Conservation (phyloP, 306 rosid species). For the Dryas drummondii region DNA sequence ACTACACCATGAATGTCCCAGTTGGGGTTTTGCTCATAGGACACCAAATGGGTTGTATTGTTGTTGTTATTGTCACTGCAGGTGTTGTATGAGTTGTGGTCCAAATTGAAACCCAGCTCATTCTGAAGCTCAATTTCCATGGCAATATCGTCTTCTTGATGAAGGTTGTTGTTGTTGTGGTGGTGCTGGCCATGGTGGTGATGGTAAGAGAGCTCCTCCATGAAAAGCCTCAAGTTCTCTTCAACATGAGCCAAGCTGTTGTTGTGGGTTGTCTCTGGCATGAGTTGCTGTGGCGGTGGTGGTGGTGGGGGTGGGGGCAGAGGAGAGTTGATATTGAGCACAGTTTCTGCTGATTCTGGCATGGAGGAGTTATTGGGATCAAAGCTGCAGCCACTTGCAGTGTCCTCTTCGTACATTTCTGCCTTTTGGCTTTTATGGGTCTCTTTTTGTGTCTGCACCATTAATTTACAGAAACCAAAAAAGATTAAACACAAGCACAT, state of each 20-base stretch:
- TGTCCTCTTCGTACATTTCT: constrained; percentile 36
- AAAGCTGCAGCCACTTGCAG: constrained; percentile 46
- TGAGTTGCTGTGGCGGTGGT: neutral
- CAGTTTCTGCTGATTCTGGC: constrained; percentile 39
- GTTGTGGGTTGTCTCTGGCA: neutral
- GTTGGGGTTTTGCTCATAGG: constrained; percentile 15
- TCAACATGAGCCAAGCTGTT: constrained; percentile 29
- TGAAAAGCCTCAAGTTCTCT: constrained; percentile 46
- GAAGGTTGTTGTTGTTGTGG: neutral
- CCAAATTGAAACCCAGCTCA: constrained; percentile 41
- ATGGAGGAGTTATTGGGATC: constrained; percentile 44
- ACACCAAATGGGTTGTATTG: constrained; percentile 23
- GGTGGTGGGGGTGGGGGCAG: constrained; percentile 17
- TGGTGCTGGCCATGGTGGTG: constrained; percentile 7
- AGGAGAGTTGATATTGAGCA: constrained; percentile 22
- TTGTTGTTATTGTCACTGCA: constrained; percentile 18
- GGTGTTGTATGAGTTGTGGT: constrained; percentile 24
- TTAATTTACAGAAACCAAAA: neutral
- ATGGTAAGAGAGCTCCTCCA: constrained; percentile 54
- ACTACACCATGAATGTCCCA: constrained; percentile 17
- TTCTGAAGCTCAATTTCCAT: constrained; percentile 49
- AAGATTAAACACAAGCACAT: neutral
- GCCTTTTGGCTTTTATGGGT: neutral
- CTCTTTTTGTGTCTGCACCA: neutral
- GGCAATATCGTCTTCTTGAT: constrained; percentile 27